A percentile compares a stretch with the other conserved stretches of the same genome.
Evolutionary conservation across 2,329 filamentous ascomycete genomes (phyloP).

Genomic region (Trichoderma simmonsii): DNA sequence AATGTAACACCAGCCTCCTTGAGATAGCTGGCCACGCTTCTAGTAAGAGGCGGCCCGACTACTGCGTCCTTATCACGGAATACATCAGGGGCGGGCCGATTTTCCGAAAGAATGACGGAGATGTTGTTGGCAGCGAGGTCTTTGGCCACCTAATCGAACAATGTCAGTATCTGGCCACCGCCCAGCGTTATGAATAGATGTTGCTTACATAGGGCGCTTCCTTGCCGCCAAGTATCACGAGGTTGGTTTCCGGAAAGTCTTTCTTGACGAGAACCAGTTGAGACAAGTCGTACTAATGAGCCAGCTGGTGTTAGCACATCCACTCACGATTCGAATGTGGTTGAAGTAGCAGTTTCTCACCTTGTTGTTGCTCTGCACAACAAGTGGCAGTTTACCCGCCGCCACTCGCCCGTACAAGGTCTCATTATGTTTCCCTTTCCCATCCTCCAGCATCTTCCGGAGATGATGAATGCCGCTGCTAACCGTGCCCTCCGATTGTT

Average conservation of each 20-base stretch:
- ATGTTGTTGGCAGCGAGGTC: conserved; percentile 26
- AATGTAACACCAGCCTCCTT: conserved; percentile 39
- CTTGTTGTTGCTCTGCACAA: conserved; percentile 39
- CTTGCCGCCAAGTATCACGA: conserved; percentile 39
- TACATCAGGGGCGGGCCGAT: conserved; percentile 26
- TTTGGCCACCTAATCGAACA: conserved; percentile 1
- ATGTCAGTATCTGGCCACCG: neutral
- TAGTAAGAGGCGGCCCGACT: conserved; percentile 41
- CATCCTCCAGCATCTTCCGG: conserved; percentile 35
- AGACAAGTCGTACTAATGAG: conserved; percentile 37
- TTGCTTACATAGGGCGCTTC: conserved; percentile 37
- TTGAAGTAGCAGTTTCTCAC: conserved; percentile 23
- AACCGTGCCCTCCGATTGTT: conserved; percentile 26
- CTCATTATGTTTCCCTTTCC: conserved; percentile 33
- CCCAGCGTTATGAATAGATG: conserved; percentile 1
- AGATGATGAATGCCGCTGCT: conserved; percentile 32
- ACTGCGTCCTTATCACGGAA: conserved; percentile 39
- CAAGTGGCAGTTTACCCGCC: conserved; percentile 37
- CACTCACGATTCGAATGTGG: neutral
- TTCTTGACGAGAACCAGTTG: conserved; percentile 40
- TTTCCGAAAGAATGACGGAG: conserved; percentile 42
- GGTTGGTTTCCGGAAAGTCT: conserved; percentile 32
- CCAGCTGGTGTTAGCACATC: neutral
- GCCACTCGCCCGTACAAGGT: conserved; percentile 37
- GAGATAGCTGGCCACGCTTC: conserved; percentile 38